These are phyloP conservation scores for Xylaria digitata DNA, from an alignment of 2,329 filamentous ascomycete species.

Conservation along the genomic window DNA sequence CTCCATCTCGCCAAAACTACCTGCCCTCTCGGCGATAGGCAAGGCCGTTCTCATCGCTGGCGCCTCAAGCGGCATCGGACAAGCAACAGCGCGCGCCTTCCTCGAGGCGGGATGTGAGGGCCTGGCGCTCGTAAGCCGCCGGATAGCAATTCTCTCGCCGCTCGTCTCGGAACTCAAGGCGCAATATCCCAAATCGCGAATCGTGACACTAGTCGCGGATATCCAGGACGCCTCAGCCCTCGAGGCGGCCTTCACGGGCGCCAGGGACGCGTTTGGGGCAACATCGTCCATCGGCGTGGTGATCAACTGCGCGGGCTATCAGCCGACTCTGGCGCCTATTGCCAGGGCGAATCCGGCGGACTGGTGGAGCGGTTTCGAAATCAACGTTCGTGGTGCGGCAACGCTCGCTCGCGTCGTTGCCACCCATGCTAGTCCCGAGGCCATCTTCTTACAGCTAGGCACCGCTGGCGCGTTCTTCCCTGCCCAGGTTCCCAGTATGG, in stretches of 20 bases:
- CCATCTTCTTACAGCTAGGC: constrained; percentile 35
- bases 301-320: constrained; percentile 34
- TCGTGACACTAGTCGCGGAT: constrained; percentile 28
- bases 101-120: constrained; percentile 33
- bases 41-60: constrained; percentile 38
- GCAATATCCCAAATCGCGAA: constrained; percentile 7
- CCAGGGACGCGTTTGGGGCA: constrained; percentile 15
- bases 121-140: constrained; percentile 35
- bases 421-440: constrained; percentile 23
- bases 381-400: constrained; percentile 39
- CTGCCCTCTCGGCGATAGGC: constrained; percentile 31
- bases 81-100: constrained; percentile 37
- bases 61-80: constrained; percentile 39
- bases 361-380: constrained; percentile 41
- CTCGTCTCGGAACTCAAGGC: constrained; percentile 23
- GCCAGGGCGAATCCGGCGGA: constrained; percentile 20
- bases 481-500: constrained; percentile 49
- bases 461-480: constrained; percentile 44
- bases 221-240: constrained; percentile 28
- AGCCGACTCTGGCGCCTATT: constrained; percentile 28
- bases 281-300: constrained; percentile 31
- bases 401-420: constrained; percentile 30
- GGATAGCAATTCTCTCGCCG: constrained; percentile 11
- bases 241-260: constrained; percentile 24
- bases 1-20: constrained; percentile 37